Conservation (phyloP, 2,329 filamentous ascomycete genomes). For the Beauveria pseudobassiana region DNA sequence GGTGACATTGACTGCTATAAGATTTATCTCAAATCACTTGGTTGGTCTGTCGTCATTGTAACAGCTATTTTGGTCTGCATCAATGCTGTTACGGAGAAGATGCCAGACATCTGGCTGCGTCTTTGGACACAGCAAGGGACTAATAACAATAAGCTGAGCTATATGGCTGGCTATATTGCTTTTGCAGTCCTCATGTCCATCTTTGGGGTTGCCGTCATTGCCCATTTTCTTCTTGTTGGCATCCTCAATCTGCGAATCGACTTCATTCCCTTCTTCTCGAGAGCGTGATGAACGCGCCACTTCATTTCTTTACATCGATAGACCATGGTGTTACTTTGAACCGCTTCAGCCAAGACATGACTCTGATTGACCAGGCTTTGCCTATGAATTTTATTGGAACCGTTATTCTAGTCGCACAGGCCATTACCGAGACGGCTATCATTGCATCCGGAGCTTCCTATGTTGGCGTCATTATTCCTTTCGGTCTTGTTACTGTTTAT, state of each 20-base stretch:
- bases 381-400: constrained; percentile 25
- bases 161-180: constrained; percentile 19
- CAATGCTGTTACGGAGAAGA: constrained; percentile 14
- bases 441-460: constrained; percentile 32
- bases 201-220: constrained; percentile 12
- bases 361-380: constrained; percentile 33
- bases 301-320: constrained; percentile 33
- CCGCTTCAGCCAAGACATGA: constrained; percentile 36
- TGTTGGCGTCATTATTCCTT: constrained; percentile 33
- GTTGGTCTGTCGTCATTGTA: constrained; percentile 15
- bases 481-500: constrained; percentile 33
- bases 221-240: constrained; percentile 19
- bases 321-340: constrained; percentile 35
- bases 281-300: constrained; percentile 26
- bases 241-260: constrained; percentile 18
- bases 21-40: constrained; percentile 22
- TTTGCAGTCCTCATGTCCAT: constrained; percentile 16
- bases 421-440: constrained; percentile 21
- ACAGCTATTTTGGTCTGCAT: constrained; percentile 14
- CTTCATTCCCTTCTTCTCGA: constrained; percentile 19
- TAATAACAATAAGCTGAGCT: constrained; percentile 14
- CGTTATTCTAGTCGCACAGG: constrained; percentile 13
- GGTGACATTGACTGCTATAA: constrained; percentile 23
- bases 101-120: constrained; percentile 23
- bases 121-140: constrained; percentile 21